These are phyloP conservation scores for Nicotiana tomentosiformis DNA, from an alignment of 257 asterid genomes.

Conservation along the genomic window DNA sequence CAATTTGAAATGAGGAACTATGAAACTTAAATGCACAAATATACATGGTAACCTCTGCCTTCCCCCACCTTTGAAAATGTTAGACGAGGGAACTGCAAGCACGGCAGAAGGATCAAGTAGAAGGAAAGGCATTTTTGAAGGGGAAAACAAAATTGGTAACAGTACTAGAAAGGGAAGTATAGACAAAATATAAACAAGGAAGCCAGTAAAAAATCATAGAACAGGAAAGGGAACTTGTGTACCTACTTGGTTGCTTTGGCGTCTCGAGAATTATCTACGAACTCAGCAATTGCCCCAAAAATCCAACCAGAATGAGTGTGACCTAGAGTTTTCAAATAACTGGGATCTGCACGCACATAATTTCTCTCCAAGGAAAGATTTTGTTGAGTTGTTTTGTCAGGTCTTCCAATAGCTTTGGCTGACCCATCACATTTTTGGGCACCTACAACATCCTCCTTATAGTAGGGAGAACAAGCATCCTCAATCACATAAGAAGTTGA, in stretches of 20 bases:
- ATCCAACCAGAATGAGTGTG: constrained; percentile 84
- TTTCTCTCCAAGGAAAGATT: constrained; percentile 32
- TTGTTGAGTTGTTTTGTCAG: constrained; percentile 18
- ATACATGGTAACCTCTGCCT: neutral
- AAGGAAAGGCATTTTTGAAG: neutral
- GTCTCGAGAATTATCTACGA: constrained; percentile 77
- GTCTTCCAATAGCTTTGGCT: constrained; percentile 19
- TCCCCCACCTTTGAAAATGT: neutral
- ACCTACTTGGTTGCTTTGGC: constrained; percentile 73
- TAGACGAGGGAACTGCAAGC: neutral
- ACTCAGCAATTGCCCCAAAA: constrained; percentile 87
- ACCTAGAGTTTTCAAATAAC: constrained; percentile 66
- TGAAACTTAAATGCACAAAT: constrained; percentile 7
- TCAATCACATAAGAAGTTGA: constrained; percentile 30
- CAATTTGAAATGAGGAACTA: constrained; percentile 14
- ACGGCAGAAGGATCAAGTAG: neutral
- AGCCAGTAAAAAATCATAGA: neutral
- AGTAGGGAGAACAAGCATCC: constrained; percentile 26
- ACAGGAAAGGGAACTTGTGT: constrained; percentile 11
- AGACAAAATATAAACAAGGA: neutral
- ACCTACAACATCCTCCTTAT: constrained; percentile 22
- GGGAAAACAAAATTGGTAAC: neutral
- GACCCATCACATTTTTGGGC: constrained; percentile 24
- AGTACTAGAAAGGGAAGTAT: constrained; percentile 1
- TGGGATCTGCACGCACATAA: constrained; percentile 56